A percentile compares a stretch with the other conserved stretches of the same genome.
Conservation (phyloP, 768 basidiomycete species). For the Neoboletus magnificus region DNA sequence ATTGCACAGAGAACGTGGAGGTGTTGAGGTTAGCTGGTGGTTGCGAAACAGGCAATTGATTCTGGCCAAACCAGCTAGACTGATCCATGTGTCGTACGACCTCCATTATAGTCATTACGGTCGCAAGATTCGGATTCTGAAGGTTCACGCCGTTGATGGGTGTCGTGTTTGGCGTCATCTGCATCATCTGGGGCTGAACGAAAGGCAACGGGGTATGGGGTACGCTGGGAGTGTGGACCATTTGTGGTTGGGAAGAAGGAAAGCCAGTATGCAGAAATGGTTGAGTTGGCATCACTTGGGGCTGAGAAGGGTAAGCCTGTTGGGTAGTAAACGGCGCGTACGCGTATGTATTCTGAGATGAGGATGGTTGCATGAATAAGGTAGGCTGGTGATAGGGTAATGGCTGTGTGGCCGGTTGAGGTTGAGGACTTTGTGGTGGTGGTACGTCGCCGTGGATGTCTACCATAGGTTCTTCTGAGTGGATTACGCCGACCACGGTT, state of each 20-base stretch:
- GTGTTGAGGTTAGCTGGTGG: slow-evolving; percentile 1
- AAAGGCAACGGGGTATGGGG: slow-evolving; percentile 13
- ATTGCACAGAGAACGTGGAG: slow-evolving; percentile 3
- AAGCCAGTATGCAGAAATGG: slow-evolving; percentile 14
- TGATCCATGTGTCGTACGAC: slow-evolving; percentile 31
- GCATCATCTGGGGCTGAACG: slow-evolving; percentile 15
- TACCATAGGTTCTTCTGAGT: slow-evolving; percentile 2
- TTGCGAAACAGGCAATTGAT: slow-evolving; percentile 17
- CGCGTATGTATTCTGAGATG: slow-evolving; percentile 16
- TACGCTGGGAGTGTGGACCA: slow-evolving; percentile 1
- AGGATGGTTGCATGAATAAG: slow-evolving; percentile 15
- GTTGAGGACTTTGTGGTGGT: slow-evolving; percentile 3
- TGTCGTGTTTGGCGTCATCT: slow-evolving; percentile 8
- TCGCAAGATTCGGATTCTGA: slow-evolving; percentile 22
- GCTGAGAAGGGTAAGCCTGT: slow-evolving; percentile 19
- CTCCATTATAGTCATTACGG: slow-evolving; percentile 31
- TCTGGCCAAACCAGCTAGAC: slow-evolving; percentile 17
- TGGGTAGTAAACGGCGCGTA: slow-evolving; percentile 16
- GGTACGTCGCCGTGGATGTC: background rate
- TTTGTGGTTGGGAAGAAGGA: slow-evolving; percentile 18
- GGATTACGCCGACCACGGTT: background rate
- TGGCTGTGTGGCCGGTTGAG: slow-evolving; percentile 4
- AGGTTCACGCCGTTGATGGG: slow-evolving; percentile 10
- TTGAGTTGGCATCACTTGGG: slow-evolving; percentile 15
- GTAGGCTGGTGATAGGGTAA: slow-evolving; percentile 11